Conservation (phyloP, 78 protist genomes). For the Dictyostelium purpureum region DNA sequence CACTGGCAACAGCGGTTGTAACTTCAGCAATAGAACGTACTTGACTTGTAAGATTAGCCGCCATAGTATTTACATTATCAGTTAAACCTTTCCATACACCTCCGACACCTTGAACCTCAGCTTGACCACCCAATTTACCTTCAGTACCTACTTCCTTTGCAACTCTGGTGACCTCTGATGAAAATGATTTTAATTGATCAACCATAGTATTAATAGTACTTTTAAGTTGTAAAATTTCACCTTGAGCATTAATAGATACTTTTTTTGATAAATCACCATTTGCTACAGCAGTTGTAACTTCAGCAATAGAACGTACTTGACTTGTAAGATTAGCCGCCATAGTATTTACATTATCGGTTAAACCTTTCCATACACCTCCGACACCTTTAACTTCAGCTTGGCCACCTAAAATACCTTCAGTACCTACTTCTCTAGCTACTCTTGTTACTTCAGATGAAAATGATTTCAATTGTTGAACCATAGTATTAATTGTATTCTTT, state of each 20-base stretch:
- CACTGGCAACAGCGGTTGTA: slow-evolving; percentile 47
- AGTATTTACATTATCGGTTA: slow-evolving; percentile 81
- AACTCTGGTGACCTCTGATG: slow-evolving; percentile 76
- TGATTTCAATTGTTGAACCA: slow-evolving; percentile 73
- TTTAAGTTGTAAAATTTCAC: slow-evolving; percentile 77
- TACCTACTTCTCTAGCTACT: slow-evolving; percentile 76
- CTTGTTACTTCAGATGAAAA: slow-evolving; percentile 69
- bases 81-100: slow-evolving; percentile 53
- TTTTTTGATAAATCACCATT: slow-evolving; percentile 75
- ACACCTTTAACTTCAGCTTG: slow-evolving; percentile 79
- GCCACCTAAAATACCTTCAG: slow-evolving; percentile 80
- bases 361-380: slow-evolving; percentile 81
- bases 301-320: slow-evolving; percentile 79
- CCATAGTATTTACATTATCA: slow-evolving; percentile 72
- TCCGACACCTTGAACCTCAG: slow-evolving; percentile 49
- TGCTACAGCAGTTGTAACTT: slow-evolving; percentile 84
- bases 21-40: slow-evolving; percentile 68
- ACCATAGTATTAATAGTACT: slow-evolving; percentile 83
- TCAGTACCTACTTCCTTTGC: slow-evolving; percentile 66
- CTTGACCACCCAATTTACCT: slow-evolving; percentile 77
- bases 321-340: slow-evolving; percentile 81
- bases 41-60: slow-evolving; percentile 58
- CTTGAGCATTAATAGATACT: slow-evolving; percentile 54
- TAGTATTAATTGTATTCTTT: slow-evolving; percentile 68
- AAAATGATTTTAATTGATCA: slow-evolving; percentile 59